phyloP scores from a whole-genome alignment of 164 flowering plant species.

The Malania oleifera region DNA sequence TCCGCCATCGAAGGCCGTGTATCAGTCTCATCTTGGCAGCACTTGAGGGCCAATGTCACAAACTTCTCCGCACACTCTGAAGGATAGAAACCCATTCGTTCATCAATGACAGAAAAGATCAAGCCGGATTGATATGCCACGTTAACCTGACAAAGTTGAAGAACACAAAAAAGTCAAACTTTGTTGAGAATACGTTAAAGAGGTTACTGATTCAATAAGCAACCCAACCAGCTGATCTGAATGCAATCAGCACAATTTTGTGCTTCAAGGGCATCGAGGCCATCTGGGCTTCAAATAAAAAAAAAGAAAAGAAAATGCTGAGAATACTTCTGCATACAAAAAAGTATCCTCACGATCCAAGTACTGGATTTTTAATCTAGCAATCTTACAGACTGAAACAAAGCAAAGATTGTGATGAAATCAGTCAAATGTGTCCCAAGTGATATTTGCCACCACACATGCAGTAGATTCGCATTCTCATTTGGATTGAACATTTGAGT shows the following conservation, averaged over 20 bases:
- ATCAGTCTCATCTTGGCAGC: slow-evolving; percentile 58
- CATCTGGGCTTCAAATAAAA: background rate
- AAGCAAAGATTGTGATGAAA: no score
- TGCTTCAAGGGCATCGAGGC: no score
- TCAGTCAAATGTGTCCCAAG: no score
- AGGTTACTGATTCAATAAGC: no score
- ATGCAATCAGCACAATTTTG: no score
- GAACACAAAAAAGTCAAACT: background rate
- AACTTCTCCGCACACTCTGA: slow-evolving; percentile 55
- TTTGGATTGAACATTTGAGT: no score
- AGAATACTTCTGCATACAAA: background rate
- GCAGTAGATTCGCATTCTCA: no score
- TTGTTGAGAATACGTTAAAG: no score
- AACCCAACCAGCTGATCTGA: no score
- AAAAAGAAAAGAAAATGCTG: background rate
- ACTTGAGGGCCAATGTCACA: slow-evolving; percentile 45
- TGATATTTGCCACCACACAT: no score
- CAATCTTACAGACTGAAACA: no score
- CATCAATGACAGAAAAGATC: slow-evolving; percentile 52
- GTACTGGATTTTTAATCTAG: background rate
- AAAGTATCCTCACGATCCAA: background rate
- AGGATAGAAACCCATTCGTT: slow-evolving; percentile 54
- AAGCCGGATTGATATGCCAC: slow-evolving; percentile 45
- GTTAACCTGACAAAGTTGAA: slow-evolving; percentile 35
- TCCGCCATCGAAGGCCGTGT: slow-evolving; percentile 60